Evolutionary conservation across 352 stramenopile genomes (phyloP), one percentile per base, ranked within the genome.

Genomic region (Paralagenidium karlingii): DNA sequence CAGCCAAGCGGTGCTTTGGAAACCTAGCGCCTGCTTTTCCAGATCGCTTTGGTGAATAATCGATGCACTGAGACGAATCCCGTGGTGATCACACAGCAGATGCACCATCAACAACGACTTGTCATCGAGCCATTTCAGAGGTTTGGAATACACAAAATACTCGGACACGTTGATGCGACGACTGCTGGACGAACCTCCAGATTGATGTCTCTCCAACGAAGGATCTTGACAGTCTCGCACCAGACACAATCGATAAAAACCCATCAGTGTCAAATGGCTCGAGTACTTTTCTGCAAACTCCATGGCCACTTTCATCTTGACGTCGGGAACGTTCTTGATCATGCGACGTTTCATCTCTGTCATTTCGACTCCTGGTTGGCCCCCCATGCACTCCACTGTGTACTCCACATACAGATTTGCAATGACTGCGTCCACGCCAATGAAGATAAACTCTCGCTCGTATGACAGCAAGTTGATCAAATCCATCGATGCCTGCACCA

Each of bases 361-460:
- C 15, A 86, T 51, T 16, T 71, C 65, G 12, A 69, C 63, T 3
- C 79, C 77, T 40, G 68, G 58, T 24, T 60, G 61, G 16, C 55
- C 71, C 19, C 60, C 71, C 66, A 90, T 87, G 6, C 63, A 68
- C 10, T 75, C 43, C 5, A 90, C 55, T 8, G 76, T 86, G 40
- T 87, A 64, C 31, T 93, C 71, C 0, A 68, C 77, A 29, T 89
- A 70, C 4, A 93, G 47, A 25, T 82, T 84, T 2, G 76, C 74
- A 18, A 93, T 64, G 7, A 58, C 57, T 26, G 63, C 63, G 34
- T 84, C 74, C 7, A 87, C 70, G 21, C 62, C 61, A 28, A 57
- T 41, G 30, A 93, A 89, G 13, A 93, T 75, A 59, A 93, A 86
- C 34, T 84, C 60, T 22, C 81, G 64, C 52, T 93, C 87, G 64